Conservation (phyloP, 169 alveolate genomes). For the Plasmodium gallinaceum region DNA sequence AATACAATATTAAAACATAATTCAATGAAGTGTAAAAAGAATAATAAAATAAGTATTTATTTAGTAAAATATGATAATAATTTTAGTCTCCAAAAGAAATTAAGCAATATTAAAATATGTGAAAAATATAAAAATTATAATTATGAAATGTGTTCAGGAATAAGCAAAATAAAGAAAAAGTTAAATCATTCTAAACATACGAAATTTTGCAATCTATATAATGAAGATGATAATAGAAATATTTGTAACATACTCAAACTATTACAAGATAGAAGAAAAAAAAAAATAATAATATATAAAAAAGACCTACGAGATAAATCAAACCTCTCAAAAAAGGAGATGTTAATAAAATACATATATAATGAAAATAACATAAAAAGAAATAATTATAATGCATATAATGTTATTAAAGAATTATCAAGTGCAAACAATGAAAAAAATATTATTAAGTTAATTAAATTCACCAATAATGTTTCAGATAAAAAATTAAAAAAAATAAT, state of each 20-base stretch:
- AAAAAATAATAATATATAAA: too few species aligned
- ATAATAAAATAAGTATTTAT: too few species aligned
- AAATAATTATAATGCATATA: neutral
- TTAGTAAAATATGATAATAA: too few species aligned
- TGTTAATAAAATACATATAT: neutral
- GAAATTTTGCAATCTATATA: neutral
- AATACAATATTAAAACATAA: too few species aligned
- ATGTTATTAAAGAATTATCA: neutral
- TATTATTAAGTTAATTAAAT: neutral
- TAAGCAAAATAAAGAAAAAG: neutral
- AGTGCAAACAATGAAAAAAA: neutral
- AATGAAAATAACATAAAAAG: neutral
- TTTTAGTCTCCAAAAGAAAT: neutral
- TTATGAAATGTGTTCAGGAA: neutral
- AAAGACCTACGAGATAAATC: neutral
- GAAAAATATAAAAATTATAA: neutral
- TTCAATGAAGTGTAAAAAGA: too few species aligned
- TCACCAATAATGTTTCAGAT: neutral
- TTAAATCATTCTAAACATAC: neutral
- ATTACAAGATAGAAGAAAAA: neutral
- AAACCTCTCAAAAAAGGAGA: neutral
- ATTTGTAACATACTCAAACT: slow-evolving; percentile 10
- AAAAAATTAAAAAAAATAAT: neutral
- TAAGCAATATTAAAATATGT: neutral
- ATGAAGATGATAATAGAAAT: neutral